phyloP scores from a whole-genome alignment of 495 filamentous ascomycete genomes.

The Umbilicaria muhlenbergii region DNA sequence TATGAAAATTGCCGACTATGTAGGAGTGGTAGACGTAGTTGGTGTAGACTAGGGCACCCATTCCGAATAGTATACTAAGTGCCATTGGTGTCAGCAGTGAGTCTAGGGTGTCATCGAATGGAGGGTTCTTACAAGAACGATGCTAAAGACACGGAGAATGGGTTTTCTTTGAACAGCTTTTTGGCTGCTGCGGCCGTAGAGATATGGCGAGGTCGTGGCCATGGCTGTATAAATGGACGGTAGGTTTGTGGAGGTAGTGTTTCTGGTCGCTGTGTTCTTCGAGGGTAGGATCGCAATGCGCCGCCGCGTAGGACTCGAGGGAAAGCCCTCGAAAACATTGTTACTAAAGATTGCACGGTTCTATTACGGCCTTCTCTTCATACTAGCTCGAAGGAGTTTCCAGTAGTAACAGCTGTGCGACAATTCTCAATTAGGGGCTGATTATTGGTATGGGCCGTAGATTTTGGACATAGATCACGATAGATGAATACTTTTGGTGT shows the following conservation, averaged over 20 bases:
- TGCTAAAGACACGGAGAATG: slow-evolving; percentile 19
- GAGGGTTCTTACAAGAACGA: slow-evolving; percentile 7
- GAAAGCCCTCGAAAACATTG: slow-evolving; percentile 4
- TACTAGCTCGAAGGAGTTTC: slow-evolving; percentile 2
- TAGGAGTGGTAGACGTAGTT: slow-evolving; percentile 52
- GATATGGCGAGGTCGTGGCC: not conserved
- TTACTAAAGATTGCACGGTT: not conserved
- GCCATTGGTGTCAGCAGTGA: too few species aligned
- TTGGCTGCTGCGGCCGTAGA: slow-evolving; percentile 8
- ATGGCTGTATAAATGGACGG: not conserved
- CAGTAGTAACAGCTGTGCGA: too few species aligned
- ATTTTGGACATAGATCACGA: too few species aligned
- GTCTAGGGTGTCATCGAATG: too few species aligned
- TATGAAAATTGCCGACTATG: slow-evolving; percentile 47
- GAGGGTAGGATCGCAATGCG: not conserved
- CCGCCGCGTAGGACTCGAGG: not conserved
- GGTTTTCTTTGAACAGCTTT: slow-evolving; percentile 14
- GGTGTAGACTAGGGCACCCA: slow-evolving; percentile 34
- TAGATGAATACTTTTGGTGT: too few species aligned
- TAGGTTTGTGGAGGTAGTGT: not conserved
- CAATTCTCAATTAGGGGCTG: too few species aligned
- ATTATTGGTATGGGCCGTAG: too few species aligned
- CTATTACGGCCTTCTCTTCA: not conserved
- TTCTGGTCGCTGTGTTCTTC: not conserved
- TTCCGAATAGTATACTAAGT: slow-evolving; percentile 32